A percentile compares a stretch with the other conserved stretches of the same genome.
These are phyloP conservation scores for Senna siamea DNA, from an alignment of 306 rosid species.

Conservation along the genomic window DNA sequence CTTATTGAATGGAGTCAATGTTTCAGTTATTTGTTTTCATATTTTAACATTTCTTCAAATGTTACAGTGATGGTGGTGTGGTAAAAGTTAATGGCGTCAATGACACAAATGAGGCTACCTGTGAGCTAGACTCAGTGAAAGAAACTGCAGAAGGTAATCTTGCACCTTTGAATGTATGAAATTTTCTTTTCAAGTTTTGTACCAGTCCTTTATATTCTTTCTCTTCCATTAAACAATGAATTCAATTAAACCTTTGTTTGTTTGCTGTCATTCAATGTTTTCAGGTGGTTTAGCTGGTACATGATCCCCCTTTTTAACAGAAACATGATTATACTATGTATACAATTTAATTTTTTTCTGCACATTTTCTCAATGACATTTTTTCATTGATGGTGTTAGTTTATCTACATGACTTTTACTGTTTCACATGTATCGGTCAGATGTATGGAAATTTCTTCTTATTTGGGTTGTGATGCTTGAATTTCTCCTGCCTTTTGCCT, in stretches of 20 bases:
- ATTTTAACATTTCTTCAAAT: neutral
- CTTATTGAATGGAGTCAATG: neutral
- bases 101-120: constrained; percentile 31
- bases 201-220: neutral
- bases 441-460: neutral
- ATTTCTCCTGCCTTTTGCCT: neutral
- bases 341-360: constrained; percentile 7
- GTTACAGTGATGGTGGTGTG: constrained; percentile 39
- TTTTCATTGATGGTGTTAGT: constrained; percentile 15
- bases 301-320: constrained; percentile 17
- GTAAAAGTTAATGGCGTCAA: constrained; percentile 27
- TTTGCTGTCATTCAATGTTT: neutral
- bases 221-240: neutral
- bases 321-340: neutral
- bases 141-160: constrained; percentile 39
- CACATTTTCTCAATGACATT: constrained; percentile 10
- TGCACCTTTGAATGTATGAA: neutral
- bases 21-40: neutral
- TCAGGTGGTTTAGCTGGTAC: constrained; percentile 10
- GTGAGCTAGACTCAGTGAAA: constrained; percentile 24
- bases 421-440: neutral
- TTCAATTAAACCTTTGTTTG: no score
- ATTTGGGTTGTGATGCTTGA: neutral
- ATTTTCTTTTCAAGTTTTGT: neutral
- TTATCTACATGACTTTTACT: neutral